Evolutionary conservation across 192 early-diverging fungal species (phyloP).

Genomic region (Entophlyctis luteolus): DNA sequence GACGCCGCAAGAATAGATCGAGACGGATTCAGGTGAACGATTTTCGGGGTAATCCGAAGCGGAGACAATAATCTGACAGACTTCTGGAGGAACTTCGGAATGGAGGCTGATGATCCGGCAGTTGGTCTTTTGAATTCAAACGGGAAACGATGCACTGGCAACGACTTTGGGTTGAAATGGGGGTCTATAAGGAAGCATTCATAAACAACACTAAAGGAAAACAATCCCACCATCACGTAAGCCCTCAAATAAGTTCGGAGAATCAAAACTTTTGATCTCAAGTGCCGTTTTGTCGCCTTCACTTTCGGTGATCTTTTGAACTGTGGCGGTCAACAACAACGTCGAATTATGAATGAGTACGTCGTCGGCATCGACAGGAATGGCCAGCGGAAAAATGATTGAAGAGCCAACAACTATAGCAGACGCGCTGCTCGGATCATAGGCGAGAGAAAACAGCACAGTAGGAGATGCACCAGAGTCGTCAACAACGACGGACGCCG

Average conservation of each 20-base stretch:
- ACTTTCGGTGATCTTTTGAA: neutral
- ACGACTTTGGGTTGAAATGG: slow-evolving; percentile 21
- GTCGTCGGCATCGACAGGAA: neutral
- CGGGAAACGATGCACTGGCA: slow-evolving; percentile 16
- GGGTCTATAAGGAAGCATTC: slow-evolving; percentile 1
- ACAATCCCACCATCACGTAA: slow-evolving; percentile 7
- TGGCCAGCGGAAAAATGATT: neutral
- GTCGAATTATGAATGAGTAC: neutral
- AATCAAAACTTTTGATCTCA: slow-evolving; percentile 6
- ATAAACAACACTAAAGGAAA: neutral
- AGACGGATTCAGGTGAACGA: neutral
- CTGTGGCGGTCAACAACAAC: slow-evolving; percentile 1
- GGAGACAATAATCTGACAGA: neutral
- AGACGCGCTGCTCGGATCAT: neutral
- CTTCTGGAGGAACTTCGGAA: neutral
- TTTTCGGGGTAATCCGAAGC: neutral
- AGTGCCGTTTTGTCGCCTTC: neutral
- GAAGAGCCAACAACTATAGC: neutral
- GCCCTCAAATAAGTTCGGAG: slow-evolving; percentile 18
- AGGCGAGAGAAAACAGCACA: neutral
- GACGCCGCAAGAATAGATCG: neutral
- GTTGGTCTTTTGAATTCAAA: slow-evolving; percentile 13
- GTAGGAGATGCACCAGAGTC: neutral
- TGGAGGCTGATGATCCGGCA: neutral
- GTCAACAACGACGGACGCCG: neutral